Evolutionary conservation across 257 asterid genomes (phyloP), one percentile per base, ranked within the genome.

Genomic region (Penstemon davidsonii): DNA sequence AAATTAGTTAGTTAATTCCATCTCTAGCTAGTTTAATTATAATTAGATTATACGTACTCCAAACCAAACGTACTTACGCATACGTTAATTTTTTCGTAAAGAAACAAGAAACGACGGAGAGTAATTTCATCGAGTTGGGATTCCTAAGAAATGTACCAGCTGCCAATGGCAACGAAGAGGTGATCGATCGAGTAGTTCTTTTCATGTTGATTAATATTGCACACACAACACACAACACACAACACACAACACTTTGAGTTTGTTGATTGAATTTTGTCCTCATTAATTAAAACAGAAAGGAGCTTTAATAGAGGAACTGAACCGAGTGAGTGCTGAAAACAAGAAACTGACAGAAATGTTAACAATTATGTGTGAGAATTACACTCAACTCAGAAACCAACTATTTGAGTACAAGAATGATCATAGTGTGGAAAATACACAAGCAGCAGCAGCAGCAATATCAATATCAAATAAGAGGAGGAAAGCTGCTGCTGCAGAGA

Each of bases 301-400:
- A 51, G 94, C 83, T 60, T 80, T 88, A 70, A 12, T 80, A 39
- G 93, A 90, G 87, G 97, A 93, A 76, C 61, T 93, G 60, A 84
- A 75, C 33, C 72, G 96, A 57, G 85, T 85, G 67, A 80, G 73
- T 65, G 88, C 86, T 37, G 97, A 92, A 65, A 93, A 92, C 85
- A 89, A 80, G 87, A 90, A 73, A 80, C 79, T 93, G 37, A 81
- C 90, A 62, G 88, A 90, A 39, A 65, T 80, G 84, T 36, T 93
- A 40, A 79, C 87, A 4, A 72, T 75, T 0, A 56, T 88, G 85
- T 85, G 84, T 66, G 86, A 90, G 83, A 88, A 81, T 51, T 93
- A 88, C 72, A 84, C 66, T 53, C 72, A 80, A 60, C 74, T 90
- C 72, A 75, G 81, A 42, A 86, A 73, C 52, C 89, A 85, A 5